Evolutionary conservation across 495 filamentous ascomycete species (phyloP).

Genomic region (Jackrogersella multiformis): DNA sequence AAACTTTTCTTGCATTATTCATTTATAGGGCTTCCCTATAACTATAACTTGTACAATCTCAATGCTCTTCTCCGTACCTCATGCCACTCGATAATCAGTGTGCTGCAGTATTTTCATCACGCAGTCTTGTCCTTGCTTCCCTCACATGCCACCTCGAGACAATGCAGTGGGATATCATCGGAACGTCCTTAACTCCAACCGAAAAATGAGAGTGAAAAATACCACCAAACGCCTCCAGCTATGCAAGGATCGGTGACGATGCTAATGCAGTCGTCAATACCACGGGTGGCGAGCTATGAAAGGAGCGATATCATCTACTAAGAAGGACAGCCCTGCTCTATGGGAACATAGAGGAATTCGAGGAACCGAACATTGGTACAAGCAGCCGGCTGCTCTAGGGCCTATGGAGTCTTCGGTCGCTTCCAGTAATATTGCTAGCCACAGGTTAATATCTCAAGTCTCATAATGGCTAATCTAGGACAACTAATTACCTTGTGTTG

Average conservation of each 20-base stretch:
- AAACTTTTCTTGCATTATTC: conserved; percentile 14
- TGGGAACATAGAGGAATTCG: neutral
- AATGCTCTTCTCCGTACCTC: conserved; percentile 7
- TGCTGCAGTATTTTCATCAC: neutral
- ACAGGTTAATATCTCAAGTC: conserved; percentile 29
- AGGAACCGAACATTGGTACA: neutral
- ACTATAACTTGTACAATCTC: conserved; percentile 21
- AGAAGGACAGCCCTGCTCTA: neutral
- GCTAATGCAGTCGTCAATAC: conserved; percentile 13
- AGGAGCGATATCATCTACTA: conserved; percentile 6
- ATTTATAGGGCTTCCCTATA: neutral
- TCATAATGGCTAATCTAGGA: neutral
- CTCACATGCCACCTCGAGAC: conserved; percentile 17
- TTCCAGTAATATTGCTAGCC: conserved; percentile 93
- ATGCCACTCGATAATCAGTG: conserved; percentile 1
- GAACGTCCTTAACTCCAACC: conserved; percentile 26
- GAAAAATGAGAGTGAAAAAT: conserved; percentile 19
- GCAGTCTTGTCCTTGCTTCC: neutral
- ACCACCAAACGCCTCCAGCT: conserved; percentile 41
- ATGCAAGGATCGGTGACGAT: conserved; percentile 40
- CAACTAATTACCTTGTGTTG: conserved; percentile 83
- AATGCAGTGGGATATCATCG: conserved; percentile 37
- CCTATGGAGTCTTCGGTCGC: conserved; percentile 68
- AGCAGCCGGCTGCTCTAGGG: conserved; percentile 15
- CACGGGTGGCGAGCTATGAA: conserved; percentile 8